Conservation (phyloP, 2,329 filamentous ascomycete species). For the Tolypocladium album region DNA sequence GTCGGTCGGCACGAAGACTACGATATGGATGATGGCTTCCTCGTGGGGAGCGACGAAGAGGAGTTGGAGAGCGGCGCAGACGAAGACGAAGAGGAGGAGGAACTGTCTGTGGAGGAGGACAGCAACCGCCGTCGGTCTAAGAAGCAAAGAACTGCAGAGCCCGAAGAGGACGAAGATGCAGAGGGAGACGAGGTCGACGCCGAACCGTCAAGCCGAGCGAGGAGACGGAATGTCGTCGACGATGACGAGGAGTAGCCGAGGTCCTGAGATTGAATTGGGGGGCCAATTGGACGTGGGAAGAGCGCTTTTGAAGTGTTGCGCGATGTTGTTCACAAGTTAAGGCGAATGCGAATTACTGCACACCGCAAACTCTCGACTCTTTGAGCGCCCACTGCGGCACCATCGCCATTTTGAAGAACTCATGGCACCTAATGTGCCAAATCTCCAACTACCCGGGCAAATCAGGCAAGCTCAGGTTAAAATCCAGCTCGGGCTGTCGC, state of each 20-base stretch:
- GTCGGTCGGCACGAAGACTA: conserved; percentile 61
- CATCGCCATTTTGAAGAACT: too few relatives aligned
- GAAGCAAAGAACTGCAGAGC: conserved; percentile 38
- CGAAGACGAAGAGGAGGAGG: conserved; percentile 55
- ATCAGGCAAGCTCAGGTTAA: too few relatives aligned
- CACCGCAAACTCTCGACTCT: neutral
- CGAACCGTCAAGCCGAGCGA: conserved; percentile 30
- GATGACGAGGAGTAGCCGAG: conserved; percentile 44
- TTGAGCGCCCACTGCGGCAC: neutral
- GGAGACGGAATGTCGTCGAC: conserved; percentile 46
- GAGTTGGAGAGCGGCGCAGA: conserved; percentile 49
- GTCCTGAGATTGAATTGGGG: neutral
- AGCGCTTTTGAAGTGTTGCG: neutral
- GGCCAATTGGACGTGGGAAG: neutral
- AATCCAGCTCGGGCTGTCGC: too few relatives aligned
- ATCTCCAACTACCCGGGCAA: too few relatives aligned
- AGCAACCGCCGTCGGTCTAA: conserved; percentile 35
- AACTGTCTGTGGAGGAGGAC: conserved; percentile 42
- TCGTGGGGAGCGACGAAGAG: conserved; percentile 67
- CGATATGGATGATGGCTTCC: conserved; percentile 69
- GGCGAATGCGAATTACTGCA: too few relatives aligned
- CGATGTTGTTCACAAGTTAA: neutral
- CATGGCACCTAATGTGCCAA: too few relatives aligned
- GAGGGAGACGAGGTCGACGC: conserved; percentile 40
- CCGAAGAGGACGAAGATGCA: conserved; percentile 38